Evolutionary conservation across 108 stramenopile species (phyloP).

Genomic region (Pseudonitzschia pungens): DNA sequence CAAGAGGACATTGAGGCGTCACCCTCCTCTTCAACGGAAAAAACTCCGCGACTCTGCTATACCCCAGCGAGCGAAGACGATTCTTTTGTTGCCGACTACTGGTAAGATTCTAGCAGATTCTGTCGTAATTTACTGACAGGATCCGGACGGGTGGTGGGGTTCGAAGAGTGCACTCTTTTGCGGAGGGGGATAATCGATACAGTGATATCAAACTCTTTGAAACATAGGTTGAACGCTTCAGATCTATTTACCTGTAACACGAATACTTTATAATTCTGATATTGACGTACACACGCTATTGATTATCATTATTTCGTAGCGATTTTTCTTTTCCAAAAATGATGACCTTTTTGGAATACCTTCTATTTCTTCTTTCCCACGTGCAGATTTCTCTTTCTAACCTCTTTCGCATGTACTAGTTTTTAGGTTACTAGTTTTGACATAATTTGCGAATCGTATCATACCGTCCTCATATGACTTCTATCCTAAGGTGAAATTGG

Average conservation of each 20-base stretch:
- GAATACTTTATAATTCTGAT: background rate
- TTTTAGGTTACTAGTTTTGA: too few relatives aligned
- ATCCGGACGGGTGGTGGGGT: background rate
- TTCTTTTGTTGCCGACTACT: constrained; percentile 25
- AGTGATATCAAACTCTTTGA: background rate
- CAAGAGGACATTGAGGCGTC: background rate
- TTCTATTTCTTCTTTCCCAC: too few relatives aligned
- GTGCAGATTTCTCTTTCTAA: too few relatives aligned
- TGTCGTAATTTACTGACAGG: too few relatives aligned
- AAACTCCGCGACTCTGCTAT: constrained; percentile 13
- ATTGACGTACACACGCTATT: background rate
- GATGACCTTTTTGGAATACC: background rate
- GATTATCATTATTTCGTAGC: background rate
- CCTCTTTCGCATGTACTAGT: background rate
- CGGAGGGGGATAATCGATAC: too few relatives aligned
- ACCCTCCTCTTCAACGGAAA: background rate
- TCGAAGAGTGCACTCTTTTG: background rate
- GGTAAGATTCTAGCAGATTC: background rate
- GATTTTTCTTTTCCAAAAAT: background rate
- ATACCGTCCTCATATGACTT: background rate
- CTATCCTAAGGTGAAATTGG: constrained; percentile 44
- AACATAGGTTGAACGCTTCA: background rate
- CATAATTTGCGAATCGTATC: too few relatives aligned
- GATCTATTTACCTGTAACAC: background rate
- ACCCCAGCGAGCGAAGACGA: constrained; percentile 19